Percentiles rank a stretch among this genome's conserved stretches.
Conservation (phyloP, 2,329 filamentous ascomycete genomes). For the Sordariomycetes sp. region DNA sequence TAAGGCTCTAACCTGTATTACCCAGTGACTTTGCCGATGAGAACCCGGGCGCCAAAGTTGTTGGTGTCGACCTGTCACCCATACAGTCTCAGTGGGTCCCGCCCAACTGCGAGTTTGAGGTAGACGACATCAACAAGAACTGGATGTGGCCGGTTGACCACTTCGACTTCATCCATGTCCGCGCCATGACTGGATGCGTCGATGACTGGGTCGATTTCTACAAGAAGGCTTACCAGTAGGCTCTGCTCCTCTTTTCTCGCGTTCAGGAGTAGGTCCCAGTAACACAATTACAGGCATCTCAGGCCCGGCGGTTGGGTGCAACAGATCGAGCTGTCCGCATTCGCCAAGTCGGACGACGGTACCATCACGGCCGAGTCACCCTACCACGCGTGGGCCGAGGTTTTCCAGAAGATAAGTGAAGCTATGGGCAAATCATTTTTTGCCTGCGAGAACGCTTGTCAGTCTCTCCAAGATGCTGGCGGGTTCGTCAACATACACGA, state of each 20-base stretch:
- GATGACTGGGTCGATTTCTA: conserved; percentile 21
- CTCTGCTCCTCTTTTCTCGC: neutral
- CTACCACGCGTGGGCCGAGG: conserved; percentile 10
- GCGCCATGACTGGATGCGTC: conserved; percentile 14
- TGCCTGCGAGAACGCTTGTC: conserved; percentile 7
- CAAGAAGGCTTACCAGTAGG: neutral
- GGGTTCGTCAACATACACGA: conserved; percentile 7
- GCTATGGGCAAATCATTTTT: conserved; percentile 13
- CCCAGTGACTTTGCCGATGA: conserved; percentile 31
- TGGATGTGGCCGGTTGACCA: conserved; percentile 29
- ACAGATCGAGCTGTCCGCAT: conserved; percentile 9
- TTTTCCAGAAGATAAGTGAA: conserved; percentile 9
- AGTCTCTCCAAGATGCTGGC: conserved; percentile 8
- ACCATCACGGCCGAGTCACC: conserved; percentile 9
- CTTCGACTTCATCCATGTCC: conserved; percentile 20
- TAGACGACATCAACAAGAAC: conserved; percentile 50
- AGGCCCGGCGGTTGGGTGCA: conserved; percentile 23
- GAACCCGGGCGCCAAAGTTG: conserved; percentile 21
- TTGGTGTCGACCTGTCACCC: conserved; percentile 45
- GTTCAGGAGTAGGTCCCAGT: neutral
- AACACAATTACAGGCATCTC: conserved; percentile 10
- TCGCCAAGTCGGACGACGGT: conserved; percentile 14
- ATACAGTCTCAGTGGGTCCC: conserved; percentile 49
- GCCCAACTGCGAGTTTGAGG: conserved; percentile 51
- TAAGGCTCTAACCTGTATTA: neutral